phyloP scores from a whole-genome alignment of 2,329 filamentous ascomycete species.

The Aspergillus glaucus region DNA sequence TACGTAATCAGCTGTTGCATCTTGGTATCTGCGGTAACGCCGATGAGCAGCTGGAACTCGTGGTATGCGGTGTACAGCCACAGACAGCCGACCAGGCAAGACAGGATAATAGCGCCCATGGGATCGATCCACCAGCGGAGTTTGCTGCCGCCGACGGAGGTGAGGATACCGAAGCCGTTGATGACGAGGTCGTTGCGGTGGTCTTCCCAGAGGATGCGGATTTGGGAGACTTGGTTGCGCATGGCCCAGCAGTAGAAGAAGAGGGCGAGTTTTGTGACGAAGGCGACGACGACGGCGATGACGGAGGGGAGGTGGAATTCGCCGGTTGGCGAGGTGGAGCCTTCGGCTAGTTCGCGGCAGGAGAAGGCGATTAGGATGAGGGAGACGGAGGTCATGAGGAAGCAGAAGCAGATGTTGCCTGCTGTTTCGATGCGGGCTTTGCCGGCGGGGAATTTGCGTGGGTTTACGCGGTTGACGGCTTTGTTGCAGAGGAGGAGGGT shows the following conservation, averaged over 20 bases:
- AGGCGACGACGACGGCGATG: conserved; percentile 77
- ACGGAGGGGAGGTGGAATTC: conserved; percentile 74
- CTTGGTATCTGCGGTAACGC: conserved; percentile 76
- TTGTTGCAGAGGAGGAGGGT: conserved; percentile 81
- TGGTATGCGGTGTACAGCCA: conserved; percentile 82
- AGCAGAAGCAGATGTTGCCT: conserved; percentile 94
- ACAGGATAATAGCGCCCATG: conserved; percentile 79
- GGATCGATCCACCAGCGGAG: conserved; percentile 93
- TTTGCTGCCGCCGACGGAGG: conserved; percentile 84
- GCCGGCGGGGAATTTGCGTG: conserved; percentile 78
- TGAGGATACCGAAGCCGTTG: conserved; percentile 88
- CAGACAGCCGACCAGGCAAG: conserved; percentile 66
- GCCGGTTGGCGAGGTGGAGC: conserved; percentile 47
- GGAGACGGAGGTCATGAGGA: conserved; percentile 89
- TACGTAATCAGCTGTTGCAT: conserved; percentile 94
- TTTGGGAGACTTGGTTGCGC: conserved; percentile 83
- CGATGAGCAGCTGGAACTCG: conserved; percentile 88
- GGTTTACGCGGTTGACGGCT: conserved; percentile 80
- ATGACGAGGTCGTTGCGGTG: conserved; percentile 96
- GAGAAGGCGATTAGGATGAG: conserved; percentile 90
- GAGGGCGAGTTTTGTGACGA: conserved; percentile 71
- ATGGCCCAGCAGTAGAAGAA: conserved; percentile 92
- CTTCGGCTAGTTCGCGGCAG: conserved; percentile 58
- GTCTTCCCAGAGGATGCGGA: conserved; percentile 91
- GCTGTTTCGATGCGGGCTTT: conserved; percentile 93